Conservation (phyloP, 805 yeast genomes). For the Yamadazyma akitaensis region DNA sequence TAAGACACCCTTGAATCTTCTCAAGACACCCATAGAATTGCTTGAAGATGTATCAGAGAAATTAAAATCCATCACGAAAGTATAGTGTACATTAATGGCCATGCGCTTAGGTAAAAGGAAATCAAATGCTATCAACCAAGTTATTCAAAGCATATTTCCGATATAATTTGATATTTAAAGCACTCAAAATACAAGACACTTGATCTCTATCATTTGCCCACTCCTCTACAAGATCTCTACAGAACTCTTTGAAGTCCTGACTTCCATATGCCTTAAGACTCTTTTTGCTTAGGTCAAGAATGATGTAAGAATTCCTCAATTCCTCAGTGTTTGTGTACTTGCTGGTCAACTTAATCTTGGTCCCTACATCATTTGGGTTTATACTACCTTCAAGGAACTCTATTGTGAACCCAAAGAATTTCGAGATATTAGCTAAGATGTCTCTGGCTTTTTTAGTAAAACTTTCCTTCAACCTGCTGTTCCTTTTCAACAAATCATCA, state of each 20-base stretch:
- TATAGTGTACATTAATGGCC: slow-evolving; percentile 2
- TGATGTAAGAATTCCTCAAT: slow-evolving; percentile 42
- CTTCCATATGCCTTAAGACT: slow-evolving; percentile 51
- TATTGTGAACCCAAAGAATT: slow-evolving; percentile 67
- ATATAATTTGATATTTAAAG: slow-evolving; percentile 64
- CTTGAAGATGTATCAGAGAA: slow-evolving; percentile 27
- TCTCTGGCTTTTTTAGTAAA: slow-evolving; percentile 68
- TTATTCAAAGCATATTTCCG: slow-evolving; percentile 30
- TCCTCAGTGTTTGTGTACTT: slow-evolving; percentile 32
- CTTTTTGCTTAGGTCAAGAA: slow-evolving; percentile 55
- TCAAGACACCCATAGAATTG: slow-evolving; percentile 37
- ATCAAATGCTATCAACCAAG: neutral
- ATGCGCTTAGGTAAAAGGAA: neutral
- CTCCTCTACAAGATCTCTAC: slow-evolving; percentile 52
- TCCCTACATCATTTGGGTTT: slow-evolving; percentile 45
- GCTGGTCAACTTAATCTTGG: slow-evolving; percentile 52
- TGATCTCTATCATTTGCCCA: slow-evolving; percentile 71
- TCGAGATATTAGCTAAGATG: slow-evolving; percentile 62
- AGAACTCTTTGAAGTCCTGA: slow-evolving; percentile 33
- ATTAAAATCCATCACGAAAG: slow-evolving; percentile 11
- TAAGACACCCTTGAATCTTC: slow-evolving; percentile 49
- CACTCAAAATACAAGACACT: slow-evolving; percentile 75
- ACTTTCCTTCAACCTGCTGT: slow-evolving; percentile 51
- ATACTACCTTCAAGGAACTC: slow-evolving; percentile 54
- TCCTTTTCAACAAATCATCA: slow-evolving; percentile 48